Evolutionary conservation across 805 yeast species (phyloP).

Genomic region (Peterozyma toletana): DNA sequence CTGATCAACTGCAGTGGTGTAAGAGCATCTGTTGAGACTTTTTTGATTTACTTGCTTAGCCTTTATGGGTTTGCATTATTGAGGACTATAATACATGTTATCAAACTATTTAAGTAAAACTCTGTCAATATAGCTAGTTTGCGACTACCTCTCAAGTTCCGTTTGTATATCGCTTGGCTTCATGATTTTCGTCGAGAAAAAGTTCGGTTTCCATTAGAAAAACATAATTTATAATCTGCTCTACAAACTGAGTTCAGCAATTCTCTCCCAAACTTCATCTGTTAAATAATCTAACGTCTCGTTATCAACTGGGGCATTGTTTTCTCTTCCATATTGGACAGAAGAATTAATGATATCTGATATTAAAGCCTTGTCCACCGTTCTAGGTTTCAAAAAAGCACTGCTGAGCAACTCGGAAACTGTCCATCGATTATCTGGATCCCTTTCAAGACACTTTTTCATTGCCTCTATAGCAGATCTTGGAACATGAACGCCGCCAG

Average conservation of each 20-base stretch:
- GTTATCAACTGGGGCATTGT: constrained; percentile 24
- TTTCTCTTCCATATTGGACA: constrained; percentile 56
- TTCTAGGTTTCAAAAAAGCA: constrained; percentile 68
- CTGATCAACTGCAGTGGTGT: constrained; percentile 33
- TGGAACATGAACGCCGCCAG: constrained; percentile 61
- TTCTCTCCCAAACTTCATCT: constrained; percentile 52
- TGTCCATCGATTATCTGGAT: constrained; percentile 62
- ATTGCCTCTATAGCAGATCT: constrained; percentile 63
- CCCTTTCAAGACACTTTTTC: constrained; percentile 61
- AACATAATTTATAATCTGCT: too few relatives aligned
- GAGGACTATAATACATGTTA: too few relatives aligned
- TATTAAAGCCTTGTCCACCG: constrained; percentile 60
- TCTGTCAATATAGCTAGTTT: too few relatives aligned
- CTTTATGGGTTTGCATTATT: too few relatives aligned
- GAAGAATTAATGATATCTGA: constrained; percentile 71
- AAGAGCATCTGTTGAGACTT: too few relatives aligned
- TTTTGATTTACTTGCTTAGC: too few relatives aligned
- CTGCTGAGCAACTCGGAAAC: constrained; percentile 53
- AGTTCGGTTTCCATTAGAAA: too few relatives aligned
- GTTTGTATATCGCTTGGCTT: too few relatives aligned
- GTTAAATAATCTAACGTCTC: constrained; percentile 37
- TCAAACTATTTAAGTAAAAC: too few relatives aligned
- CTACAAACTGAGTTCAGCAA: constrained; percentile 27
- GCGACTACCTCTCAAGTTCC: too few relatives aligned
- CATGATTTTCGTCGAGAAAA: too few relatives aligned